phyloP scores from a whole-genome alignment of 1,284 basidiomycete species.

The Cryptococcus sp. region DNA sequence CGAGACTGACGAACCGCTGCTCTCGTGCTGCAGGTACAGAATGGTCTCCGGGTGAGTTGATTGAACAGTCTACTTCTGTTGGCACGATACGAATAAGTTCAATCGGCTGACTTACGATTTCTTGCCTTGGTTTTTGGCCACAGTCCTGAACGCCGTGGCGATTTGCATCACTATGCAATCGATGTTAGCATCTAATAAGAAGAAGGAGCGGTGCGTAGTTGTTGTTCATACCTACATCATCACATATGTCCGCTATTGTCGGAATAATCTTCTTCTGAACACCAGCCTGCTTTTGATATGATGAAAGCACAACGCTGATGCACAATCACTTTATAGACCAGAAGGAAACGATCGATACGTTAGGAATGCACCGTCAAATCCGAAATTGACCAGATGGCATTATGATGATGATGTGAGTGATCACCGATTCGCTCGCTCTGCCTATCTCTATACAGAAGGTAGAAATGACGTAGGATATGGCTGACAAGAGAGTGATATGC shows the following conservation, averaged over 20 bases:
- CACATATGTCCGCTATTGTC: background rate
- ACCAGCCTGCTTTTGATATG: too few species aligned
- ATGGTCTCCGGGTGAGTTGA: constrained; percentile 46
- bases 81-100: background rate
- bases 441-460: too few species aligned
- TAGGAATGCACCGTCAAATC: constrained; percentile 45
- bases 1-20: background rate
- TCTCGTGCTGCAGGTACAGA: constrained; percentile 35
- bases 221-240: background rate
- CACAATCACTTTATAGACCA: constrained; percentile 27
- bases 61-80: background rate
- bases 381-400: constrained; percentile 49
- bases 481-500: background rate
- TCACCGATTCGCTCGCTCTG: background rate
- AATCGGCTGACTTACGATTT: background rate
- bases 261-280: background rate
- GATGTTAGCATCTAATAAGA: constrained; percentile 54
- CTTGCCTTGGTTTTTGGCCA: too few species aligned
- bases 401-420: constrained; percentile 52
- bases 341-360: constrained; percentile 52
- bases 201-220: constrained; percentile 43
- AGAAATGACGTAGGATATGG: background rate
- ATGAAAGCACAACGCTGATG: background rate
- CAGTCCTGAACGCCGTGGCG: constrained; percentile 50
- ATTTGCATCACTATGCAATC: constrained; percentile 55